These are phyloP conservation scores for Pseudevernia furfuracea DNA, from an alignment of 495 filamentous ascomycete species.

Conservation along the genomic window DNA sequence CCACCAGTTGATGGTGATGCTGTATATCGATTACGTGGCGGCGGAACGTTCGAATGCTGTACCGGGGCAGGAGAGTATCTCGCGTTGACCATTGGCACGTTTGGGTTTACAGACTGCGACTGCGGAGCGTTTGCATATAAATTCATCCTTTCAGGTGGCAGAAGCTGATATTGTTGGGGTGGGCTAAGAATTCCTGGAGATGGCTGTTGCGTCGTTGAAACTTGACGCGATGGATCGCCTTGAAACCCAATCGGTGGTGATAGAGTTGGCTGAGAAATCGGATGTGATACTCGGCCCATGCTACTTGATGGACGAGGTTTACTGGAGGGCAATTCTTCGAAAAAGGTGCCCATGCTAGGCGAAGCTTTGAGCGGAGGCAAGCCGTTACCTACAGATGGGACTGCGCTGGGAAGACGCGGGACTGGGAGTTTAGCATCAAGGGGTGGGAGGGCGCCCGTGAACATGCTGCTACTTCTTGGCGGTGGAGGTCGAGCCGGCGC, in stretches of 20 bases:
- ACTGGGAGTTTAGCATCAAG: constrained; percentile 26
- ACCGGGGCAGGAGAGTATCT: constrained; percentile 59
- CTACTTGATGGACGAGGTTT: constrained; percentile 43
- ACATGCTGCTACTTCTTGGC: constrained; percentile 57
- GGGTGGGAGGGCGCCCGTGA: constrained; percentile 12
- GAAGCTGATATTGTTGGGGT: constrained; percentile 33
- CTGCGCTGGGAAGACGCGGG: constrained; percentile 22
- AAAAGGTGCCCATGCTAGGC: constrained; percentile 51
- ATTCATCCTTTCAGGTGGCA: constrained; percentile 51
- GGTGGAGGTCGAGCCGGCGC: constrained; percentile 45
- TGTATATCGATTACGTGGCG: constrained; percentile 42
- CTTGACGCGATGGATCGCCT: constrained; percentile 20
- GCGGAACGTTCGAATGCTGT: constrained; percentile 34
- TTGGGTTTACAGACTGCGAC: constrained; percentile 36
- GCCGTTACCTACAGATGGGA: constrained; percentile 13
- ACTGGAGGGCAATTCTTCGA: constrained; percentile 75
- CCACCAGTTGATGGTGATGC: constrained; percentile 41
- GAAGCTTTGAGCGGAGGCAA: constrained; percentile 26
- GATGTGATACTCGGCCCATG: constrained; percentile 24
- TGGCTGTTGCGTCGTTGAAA: constrained; percentile 24
- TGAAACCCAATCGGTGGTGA: constrained; percentile 23
- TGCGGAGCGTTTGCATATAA: constrained; percentile 48
- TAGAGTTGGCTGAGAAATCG: constrained; percentile 27
- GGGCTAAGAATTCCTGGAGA: constrained; percentile 17
- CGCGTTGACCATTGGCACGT: constrained; percentile 27